phyloP scores from a whole-genome alignment of 352 stramenopile genomes.

The Phytophthora citrophthora region DNA sequence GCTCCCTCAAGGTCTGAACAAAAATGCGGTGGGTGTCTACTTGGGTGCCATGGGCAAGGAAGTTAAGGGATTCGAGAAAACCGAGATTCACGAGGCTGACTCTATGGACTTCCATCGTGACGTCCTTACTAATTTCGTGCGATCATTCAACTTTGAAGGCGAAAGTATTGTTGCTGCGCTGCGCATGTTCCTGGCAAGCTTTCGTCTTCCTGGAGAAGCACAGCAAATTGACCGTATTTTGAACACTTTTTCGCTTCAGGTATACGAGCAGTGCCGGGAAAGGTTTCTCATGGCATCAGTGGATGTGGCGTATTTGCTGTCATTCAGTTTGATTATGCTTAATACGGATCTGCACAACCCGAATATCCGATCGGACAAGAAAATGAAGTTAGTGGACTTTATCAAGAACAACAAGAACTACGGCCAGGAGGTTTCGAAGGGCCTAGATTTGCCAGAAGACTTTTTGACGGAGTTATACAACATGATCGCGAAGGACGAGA shows the following conservation, averaged over 20 bases:
- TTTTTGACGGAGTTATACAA: constrained; percentile 82
- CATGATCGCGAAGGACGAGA: constrained; percentile 74
- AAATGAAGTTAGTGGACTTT: constrained; percentile 89
- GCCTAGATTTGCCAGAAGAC: constrained; percentile 68
- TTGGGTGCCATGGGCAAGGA: constrained; percentile 88
- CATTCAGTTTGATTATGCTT: constrained; percentile 91
- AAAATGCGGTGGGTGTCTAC: constrained; percentile 82
- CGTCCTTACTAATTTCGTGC: constrained; percentile 74
- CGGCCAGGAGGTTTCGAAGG: constrained; percentile 81
- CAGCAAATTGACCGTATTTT: constrained; percentile 91
- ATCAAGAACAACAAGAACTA: constrained; percentile 93
- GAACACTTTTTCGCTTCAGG: constrained; percentile 85
- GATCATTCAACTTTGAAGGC: constrained; percentile 83
- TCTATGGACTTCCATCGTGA: constrained; percentile 87
- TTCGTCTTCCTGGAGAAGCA: constrained; percentile 84
- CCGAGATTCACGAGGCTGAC: constrained; percentile 78
- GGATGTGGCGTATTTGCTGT: constrained; percentile 91
- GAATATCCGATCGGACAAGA: constrained; percentile 85
- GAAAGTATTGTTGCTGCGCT: constrained; percentile 76
- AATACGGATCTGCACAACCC: constrained; percentile 90
- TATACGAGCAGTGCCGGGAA: constrained; percentile 88
- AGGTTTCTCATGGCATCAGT: constrained; percentile 84
- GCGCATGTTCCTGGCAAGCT: constrained; percentile 86
- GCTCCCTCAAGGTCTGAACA: constrained; percentile 81
- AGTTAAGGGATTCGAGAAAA: constrained; percentile 76